These are phyloP conservation scores for Rhizophagus prolifer DNA, from an alignment of 192 early-diverging fungal species.

Conservation along the genomic window DNA sequence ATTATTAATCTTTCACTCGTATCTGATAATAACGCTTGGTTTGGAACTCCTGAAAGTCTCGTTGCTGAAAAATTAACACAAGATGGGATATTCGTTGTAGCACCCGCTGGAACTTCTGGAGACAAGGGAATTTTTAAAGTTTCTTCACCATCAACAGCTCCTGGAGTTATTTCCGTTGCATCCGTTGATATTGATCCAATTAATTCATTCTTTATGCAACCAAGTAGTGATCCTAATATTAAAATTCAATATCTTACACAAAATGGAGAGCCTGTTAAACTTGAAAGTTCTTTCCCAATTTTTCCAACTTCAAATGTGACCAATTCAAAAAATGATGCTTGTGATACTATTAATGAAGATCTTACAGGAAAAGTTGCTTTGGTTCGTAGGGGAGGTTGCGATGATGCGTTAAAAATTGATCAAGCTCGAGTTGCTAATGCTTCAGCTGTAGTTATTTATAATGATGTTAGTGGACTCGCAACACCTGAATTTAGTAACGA, in stretches of 20 bases:
- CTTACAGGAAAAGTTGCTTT: conserved; percentile 57
- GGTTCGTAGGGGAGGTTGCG: conserved; percentile 69
- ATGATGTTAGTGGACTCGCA: conserved; percentile 36
- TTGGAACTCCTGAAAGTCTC: conserved; percentile 57
- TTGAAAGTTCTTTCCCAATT: conserved; percentile 33
- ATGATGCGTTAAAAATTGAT: conserved; percentile 49
- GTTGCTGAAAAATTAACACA: conserved; percentile 54
- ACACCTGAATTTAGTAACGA: conserved; percentile 30
- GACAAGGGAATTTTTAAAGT: conserved; percentile 58
- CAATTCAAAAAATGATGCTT: conserved; percentile 51
- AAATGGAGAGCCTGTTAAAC: conserved; percentile 6
- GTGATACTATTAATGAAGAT: conserved; percentile 42
- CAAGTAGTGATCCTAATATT: background rate
- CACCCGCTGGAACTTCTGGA: conserved; percentile 68
- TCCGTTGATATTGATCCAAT: conserved; percentile 43
- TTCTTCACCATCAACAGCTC: conserved; percentile 59
- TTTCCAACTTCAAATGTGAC: conserved; percentile 40
- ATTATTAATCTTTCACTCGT: conserved; percentile 87
- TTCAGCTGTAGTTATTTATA: conserved; percentile 65
- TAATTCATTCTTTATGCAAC: background rate
- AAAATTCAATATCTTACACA: background rate
- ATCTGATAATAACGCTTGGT: conserved; percentile 54
- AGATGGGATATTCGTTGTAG: conserved; percentile 53
- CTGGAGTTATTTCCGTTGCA: conserved; percentile 57
- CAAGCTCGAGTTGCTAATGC: conserved; percentile 49